Evolutionary conservation across 768 basidiomycete species (phyloP).

Genomic region (Amanita rubescens): DNA sequence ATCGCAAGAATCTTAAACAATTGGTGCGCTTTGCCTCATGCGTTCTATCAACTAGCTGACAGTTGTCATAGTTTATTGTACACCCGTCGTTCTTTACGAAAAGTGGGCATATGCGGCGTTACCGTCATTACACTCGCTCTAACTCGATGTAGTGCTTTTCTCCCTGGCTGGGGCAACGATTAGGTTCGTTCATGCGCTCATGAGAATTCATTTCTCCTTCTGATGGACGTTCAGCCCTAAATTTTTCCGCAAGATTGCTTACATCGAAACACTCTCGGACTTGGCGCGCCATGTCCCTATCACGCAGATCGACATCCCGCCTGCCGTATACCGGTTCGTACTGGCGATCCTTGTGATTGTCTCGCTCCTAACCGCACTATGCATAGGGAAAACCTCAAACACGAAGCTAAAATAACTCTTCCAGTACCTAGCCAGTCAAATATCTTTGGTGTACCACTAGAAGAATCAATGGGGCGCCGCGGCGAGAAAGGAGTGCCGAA

Average conservation of each 20-base stretch:
- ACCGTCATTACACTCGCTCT: conserved; percentile 4
- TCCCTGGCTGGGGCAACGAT: conserved; percentile 84
- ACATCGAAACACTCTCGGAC: conserved; percentile 70
- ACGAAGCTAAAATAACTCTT: conserved; percentile 61
- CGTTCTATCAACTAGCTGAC: not conserved
- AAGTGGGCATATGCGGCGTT: conserved; percentile 28
- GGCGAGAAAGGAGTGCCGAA: conserved; percentile 83
- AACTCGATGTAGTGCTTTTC: conserved; percentile 60
- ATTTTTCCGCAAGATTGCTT: conserved; percentile 80
- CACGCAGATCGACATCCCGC: conserved; percentile 83
- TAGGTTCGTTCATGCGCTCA: conserved; percentile 39
- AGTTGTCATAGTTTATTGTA: conserved; percentile 39
- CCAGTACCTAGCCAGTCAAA: conserved; percentile 55
- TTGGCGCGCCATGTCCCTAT: conserved; percentile 72
- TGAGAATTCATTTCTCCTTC: not conserved
- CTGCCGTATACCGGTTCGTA: conserved; percentile 74
- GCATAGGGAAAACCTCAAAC: conserved; percentile 68
- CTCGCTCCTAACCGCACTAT: not conserved
- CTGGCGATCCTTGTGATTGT: not conserved
- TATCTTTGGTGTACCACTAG: conserved; percentile 74
- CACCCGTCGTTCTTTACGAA: conserved; percentile 87
- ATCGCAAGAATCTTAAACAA: conserved; percentile 82
- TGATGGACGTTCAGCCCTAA: conserved; percentile 57
- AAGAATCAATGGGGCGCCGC: conserved; percentile 76
- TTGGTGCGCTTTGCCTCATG: conserved; percentile 44